phyloP scores from a whole-genome alignment of 2,329 filamentous ascomycete species.

The Colletotrichum spaethianum region DNA sequence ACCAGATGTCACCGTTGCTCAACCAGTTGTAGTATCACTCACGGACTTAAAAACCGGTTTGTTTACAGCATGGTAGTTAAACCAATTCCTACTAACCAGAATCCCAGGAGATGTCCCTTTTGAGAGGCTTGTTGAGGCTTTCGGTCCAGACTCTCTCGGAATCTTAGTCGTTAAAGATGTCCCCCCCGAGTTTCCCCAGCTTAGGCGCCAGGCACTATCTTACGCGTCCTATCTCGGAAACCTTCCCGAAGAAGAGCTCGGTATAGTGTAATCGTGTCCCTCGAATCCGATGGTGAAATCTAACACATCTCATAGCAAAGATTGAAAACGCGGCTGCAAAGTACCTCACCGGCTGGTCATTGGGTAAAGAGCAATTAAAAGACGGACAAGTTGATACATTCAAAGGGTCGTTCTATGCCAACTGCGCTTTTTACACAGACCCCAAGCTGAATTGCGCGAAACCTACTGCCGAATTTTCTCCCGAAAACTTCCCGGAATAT shows the following conservation, averaged over 20 bases:
- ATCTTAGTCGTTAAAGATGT: constrained; percentile 93
- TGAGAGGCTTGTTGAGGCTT: constrained; percentile 80
- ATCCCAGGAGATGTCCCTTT: constrained; percentile 75
- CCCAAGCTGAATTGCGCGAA: constrained; percentile 71
- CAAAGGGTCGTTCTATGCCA: constrained; percentile 88
- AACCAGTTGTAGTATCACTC: constrained; percentile 73
- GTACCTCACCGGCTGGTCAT: constrained; percentile 82
- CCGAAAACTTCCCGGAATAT: constrained; percentile 84
- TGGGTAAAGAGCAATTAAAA: constrained; percentile 84
- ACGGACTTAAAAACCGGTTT: constrained; percentile 71
- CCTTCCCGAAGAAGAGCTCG: constrained; percentile 78
- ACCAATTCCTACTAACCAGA: background rate
- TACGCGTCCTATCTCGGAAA: constrained; percentile 92
- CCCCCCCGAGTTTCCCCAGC: constrained; percentile 75
- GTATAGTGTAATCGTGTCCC: constrained; percentile 57
- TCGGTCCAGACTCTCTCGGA: constrained; percentile 89
- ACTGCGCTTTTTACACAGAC: constrained; percentile 83
- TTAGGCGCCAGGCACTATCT: constrained; percentile 82
- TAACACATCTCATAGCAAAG: constrained; percentile 56
- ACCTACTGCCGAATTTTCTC: constrained; percentile 70
- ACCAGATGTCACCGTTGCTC: constrained; percentile 56
- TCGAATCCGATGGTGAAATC: background rate
- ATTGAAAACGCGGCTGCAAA: constrained; percentile 73
- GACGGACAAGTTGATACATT: constrained; percentile 83
- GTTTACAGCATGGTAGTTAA: constrained; percentile 10